phyloP scores from a whole-genome alignment of 176 grass and related monocot species.

The Otatea glauca region DNA sequence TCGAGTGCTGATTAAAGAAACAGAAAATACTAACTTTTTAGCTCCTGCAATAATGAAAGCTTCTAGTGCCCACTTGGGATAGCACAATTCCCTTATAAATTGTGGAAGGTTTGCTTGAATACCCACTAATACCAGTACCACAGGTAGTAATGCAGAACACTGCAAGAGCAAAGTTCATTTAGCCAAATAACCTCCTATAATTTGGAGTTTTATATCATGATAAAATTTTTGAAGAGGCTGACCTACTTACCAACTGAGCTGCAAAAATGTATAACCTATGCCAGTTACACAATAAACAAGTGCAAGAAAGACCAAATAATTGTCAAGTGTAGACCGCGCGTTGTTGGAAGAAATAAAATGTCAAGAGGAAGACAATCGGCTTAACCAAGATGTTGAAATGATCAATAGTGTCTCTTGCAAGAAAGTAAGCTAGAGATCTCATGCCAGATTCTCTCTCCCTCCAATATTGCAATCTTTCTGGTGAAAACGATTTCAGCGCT shows the following conservation, averaged over 20 bases:
- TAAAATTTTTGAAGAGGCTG: not conserved
- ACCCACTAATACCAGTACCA: conserved; percentile 64
- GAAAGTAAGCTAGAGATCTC: conserved; percentile 44
- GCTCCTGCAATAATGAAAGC: conserved; percentile 69
- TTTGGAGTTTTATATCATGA: conserved; percentile 14
- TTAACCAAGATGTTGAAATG: conserved; percentile 74
- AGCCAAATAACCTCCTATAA: conserved; percentile 25
- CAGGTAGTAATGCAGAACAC: conserved; percentile 71
- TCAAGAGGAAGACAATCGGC: conserved; percentile 68
- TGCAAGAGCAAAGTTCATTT: conserved; percentile 52
- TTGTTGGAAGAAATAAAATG: conserved; percentile 83
- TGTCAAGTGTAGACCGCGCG: conserved; percentile 63
- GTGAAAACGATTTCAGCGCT: conserved; percentile 74
- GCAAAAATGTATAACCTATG: conserved; percentile 77
- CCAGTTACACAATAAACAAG: conserved; percentile 86
- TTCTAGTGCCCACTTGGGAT: conserved; percentile 76
- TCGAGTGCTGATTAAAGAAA: conserved; percentile 4
- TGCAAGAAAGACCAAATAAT: conserved; percentile 68
- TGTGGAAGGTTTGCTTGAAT: conserved; percentile 47
- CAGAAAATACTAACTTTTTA: conserved; percentile 53
- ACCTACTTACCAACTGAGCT: conserved; percentile 66
- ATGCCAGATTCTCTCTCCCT: conserved; percentile 85
- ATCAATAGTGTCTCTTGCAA: conserved; percentile 69
- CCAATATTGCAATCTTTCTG: conserved; percentile 71
- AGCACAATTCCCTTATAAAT: conserved; percentile 51